Percentiles rank a stretch among this genome's conserved stretches.
These are phyloP conservation scores for Euphorbia peplus DNA, from an alignment of 345 rosid species.

Conservation along the genomic window DNA sequence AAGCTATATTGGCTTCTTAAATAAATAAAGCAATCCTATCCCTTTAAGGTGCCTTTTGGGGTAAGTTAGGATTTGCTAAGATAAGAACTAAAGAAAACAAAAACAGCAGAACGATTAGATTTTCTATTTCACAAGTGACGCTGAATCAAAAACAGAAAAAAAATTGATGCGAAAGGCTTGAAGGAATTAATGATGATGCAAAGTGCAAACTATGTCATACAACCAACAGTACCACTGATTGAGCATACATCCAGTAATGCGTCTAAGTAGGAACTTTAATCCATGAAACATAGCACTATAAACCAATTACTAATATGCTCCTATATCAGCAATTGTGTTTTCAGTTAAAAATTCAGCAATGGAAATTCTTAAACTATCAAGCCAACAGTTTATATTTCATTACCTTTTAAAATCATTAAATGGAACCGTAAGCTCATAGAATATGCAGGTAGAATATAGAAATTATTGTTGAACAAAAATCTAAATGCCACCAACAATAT, in stretches of 20 bases:
- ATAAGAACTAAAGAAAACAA: background rate
- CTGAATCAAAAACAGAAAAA: background rate
- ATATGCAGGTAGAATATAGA: background rate
- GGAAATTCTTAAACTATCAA: background rate
- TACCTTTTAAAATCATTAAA: background rate
- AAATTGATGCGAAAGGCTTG: background rate
- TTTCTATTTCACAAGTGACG: background rate
- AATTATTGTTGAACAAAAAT: background rate
- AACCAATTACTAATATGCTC: background rate
- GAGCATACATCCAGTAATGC: background rate
- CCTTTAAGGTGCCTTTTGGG: too few relatives aligned
- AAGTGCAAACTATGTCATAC: background rate
- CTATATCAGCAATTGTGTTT: background rate
- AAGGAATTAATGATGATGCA: background rate
- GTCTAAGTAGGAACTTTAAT: background rate
- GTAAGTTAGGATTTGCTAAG: too few relatives aligned
- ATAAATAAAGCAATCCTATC: too few relatives aligned
- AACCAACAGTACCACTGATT: background rate
- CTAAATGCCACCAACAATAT: background rate
- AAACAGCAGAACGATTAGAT: background rate
- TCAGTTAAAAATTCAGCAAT: background rate
- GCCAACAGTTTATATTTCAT: background rate
- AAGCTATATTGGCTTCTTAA: too few relatives aligned
- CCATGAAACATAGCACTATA: background rate
- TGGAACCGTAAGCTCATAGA: background rate